phyloP scores from a whole-genome alignment of 1,284 basidiomycete species.

The Apiotrichum laibachii region DNA sequence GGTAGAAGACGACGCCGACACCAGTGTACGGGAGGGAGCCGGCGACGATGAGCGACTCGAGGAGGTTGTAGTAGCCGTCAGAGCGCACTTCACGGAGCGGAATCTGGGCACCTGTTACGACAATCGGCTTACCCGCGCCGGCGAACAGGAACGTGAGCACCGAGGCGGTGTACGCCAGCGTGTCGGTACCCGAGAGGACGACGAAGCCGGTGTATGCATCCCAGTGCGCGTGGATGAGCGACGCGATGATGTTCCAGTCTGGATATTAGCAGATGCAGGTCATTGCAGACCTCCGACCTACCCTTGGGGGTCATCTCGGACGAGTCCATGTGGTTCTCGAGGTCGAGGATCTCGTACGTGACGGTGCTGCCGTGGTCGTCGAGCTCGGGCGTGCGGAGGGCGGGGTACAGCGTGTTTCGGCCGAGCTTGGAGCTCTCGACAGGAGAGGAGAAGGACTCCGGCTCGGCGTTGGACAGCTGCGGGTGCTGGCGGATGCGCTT shows the following conservation, averaged over 20 bases:
- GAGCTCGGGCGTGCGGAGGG: conserved; percentile 39
- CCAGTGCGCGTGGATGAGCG: conserved; percentile 43
- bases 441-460: conserved; percentile 6
- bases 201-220: conserved; percentile 46
- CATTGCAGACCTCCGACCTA: conserved; percentile 18
- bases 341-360: conserved; percentile 46
- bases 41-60: conserved; percentile 43
- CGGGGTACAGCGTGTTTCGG: conserved; percentile 37
- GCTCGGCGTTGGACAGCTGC: conserved; percentile 29
- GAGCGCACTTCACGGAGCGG: conserved; percentile 42
- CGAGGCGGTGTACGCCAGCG: conserved; percentile 46
- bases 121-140: conserved; percentile 45
- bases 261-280: neutral
- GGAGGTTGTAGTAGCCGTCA: conserved; percentile 48
- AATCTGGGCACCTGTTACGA: conserved; percentile 48
- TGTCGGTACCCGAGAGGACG: conserved; percentile 47
- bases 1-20: conserved; percentile 46
- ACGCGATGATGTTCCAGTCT: conserved; percentile 49
- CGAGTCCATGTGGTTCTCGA: conserved; percentile 47
- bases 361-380: conserved; percentile 37
- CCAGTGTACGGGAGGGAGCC: conserved; percentile 44
- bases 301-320: conserved; percentile 47
- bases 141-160: conserved; percentile 47
- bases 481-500: conserved; percentile 48
- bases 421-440: conserved; percentile 19